A percentile compares a stretch with the other conserved stretches of the same genome.
These are phyloP conservation scores for Camillea tinctor DNA, from an alignment of 2,329 filamentous ascomycete genomes.

Conservation along the genomic window DNA sequence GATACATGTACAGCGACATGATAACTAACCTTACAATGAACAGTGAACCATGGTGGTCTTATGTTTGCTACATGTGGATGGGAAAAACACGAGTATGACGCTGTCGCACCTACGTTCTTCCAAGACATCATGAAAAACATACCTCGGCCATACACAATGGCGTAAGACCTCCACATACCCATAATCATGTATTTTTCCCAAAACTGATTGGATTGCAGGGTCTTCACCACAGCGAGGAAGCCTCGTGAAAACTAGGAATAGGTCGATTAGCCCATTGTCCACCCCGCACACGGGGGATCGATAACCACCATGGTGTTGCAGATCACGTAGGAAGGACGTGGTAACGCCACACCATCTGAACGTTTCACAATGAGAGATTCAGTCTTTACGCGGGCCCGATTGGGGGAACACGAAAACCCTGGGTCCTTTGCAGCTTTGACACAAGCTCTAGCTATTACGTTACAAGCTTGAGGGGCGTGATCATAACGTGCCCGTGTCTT, in stretches of 20 bases:
- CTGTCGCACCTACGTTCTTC: slow-evolving; percentile 23
- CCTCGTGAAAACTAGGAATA: slow-evolving; percentile 15
- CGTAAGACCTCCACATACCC: slow-evolving; percentile 19
- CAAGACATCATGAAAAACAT: slow-evolving; percentile 15
- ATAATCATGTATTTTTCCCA: not conserved
- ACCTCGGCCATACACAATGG: slow-evolving; percentile 25
- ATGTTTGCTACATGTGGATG: slow-evolving; percentile 27
- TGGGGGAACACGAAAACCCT: not conserved
- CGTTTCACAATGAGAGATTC: not conserved
- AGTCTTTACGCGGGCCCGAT: not conserved
- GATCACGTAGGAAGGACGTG: not conserved
- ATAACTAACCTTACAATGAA: slow-evolving; percentile 4
- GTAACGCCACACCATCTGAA: not conserved
- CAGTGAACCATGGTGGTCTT: slow-evolving; percentile 25
- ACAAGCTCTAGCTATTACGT: not conserved
- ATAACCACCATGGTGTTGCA: not conserved
- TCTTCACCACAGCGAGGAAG: slow-evolving; percentile 31
- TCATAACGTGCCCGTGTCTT: not conserved
- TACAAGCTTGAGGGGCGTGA: not conserved
- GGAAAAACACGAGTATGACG: slow-evolving; percentile 26
- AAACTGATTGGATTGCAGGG: slow-evolving; percentile 19
- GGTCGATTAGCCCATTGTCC: not conserved
- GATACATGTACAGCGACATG: not conserved
- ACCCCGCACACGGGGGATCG: not conserved
- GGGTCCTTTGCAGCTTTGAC: no score